Conservation (phyloP, 768 basidiomycete species). For the Collybia sordida region DNA sequence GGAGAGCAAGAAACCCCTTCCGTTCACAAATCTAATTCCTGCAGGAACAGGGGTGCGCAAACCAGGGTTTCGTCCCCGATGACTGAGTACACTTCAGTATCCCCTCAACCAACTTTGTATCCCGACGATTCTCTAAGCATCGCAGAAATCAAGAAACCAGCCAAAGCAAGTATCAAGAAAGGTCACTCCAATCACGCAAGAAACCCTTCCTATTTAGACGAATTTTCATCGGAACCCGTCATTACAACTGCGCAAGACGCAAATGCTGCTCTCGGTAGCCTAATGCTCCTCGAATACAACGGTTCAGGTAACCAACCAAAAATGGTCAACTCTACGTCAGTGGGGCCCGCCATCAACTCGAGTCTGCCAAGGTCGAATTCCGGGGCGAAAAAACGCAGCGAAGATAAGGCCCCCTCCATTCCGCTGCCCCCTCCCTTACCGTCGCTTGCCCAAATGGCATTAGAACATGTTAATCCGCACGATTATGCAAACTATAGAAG, state of each 20-base stretch:
- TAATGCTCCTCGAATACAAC: conserved; percentile 64
- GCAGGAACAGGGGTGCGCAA: conserved; percentile 39
- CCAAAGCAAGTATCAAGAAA: conserved; percentile 9
- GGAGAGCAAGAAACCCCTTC: conserved; percentile 14
- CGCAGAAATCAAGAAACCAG: conserved; percentile 35
- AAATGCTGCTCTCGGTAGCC: conserved; percentile 49
- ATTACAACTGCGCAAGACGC: conserved; percentile 33
- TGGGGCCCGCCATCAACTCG: conserved; percentile 19
- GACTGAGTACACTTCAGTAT: conserved; percentile 33
- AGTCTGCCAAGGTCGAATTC: not conserved
- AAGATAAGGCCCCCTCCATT: conserved; percentile 74
- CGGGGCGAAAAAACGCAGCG: conserved; percentile 23
- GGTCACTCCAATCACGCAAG: not conserved
- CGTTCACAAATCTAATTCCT: conserved; percentile 41
- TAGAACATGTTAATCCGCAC: conserved; percentile 61
- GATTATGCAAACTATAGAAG: conserved; percentile 69
- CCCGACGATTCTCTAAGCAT: conserved; percentile 75
- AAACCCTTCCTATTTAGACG: conserved; percentile 8
- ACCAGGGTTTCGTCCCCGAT: conserved; percentile 37
- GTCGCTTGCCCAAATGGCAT: conserved; percentile 74
- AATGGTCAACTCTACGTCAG: conserved; percentile 32
- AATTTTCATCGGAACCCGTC: conserved; percentile 18
- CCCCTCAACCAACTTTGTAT: conserved; percentile 63
- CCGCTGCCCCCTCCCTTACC: conserved; percentile 76
- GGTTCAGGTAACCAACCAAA: conserved; percentile 8